Conservation (phyloP, 106 monocot genomes). For the Amphibolis antarctica region DNA sequence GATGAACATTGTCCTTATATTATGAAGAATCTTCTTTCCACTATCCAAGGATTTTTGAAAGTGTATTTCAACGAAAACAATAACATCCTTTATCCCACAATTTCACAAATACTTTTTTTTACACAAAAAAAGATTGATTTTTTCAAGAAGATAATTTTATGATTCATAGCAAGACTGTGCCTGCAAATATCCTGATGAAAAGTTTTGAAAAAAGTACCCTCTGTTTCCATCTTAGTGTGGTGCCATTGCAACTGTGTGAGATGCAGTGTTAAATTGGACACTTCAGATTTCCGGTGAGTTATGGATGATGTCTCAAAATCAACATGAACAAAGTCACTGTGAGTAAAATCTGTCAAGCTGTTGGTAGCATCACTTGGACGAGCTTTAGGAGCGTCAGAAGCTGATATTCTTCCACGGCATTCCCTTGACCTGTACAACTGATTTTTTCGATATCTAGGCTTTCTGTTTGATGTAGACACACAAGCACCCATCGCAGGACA, state of each 20-base stretch:
- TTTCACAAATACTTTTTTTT: too few species aligned
- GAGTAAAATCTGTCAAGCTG: constrained; percentile 16
- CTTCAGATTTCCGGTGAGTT: constrained; percentile 29
- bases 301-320: constrained; percentile 22
- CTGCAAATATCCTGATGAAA: too few species aligned
- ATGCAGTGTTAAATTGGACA: constrained; percentile 47
- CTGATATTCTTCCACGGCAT: constrained; percentile 21
- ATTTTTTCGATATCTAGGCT: constrained; percentile 11
- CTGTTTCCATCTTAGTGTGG: constrained; percentile 34
- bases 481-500: constrained; percentile 25
- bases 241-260: constrained; percentile 57
- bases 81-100: too few species aligned
- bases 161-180: too few species aligned
- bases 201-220: constrained; percentile 23
- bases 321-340: constrained; percentile 28
- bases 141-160: too few species aligned
- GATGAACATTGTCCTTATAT: too few species aligned
- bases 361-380: constrained; percentile 6
- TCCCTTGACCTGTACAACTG: constrained; percentile 7
- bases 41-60: too few species aligned
- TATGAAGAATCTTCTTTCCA: too few species aligned
- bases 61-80: too few species aligned
- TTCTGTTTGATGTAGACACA: constrained; percentile 18
- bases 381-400: constrained; percentile 9
- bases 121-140: too few species aligned